Evolutionary conservation across 2,329 filamentous ascomycete genomes (phyloP), one percentile per base, ranked within the genome.

Genomic region (Aspergillus viridinutans): DNA sequence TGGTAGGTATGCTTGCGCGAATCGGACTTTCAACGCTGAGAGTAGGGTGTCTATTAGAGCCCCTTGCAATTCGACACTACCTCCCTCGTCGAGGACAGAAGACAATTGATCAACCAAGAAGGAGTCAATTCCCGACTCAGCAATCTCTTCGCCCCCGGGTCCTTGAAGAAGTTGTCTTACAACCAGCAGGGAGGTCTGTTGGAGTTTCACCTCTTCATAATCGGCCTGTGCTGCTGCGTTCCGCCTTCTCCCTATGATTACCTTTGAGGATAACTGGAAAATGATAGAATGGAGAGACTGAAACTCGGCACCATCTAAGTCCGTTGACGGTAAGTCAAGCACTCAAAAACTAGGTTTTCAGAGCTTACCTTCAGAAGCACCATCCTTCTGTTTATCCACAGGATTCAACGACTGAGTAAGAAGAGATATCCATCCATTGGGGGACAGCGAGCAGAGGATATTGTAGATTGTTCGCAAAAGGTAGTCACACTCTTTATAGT

Each of bases 41-140:
- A 89, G 85, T 3, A 92, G 83, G n/a, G 90, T 86, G 66, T 92
- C 89, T 25, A 97, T 82, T 9, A 96, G 76, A 0, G 91, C 80
- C 14, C 89, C 86, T 67, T 96, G 92, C 1, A 93, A 82, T 53
- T 86, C 86, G 29, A 86, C 82, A 63, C 90, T 89, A 1, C 83
- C 63, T 2, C 64, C 76, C 5, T 82, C 80, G 40, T 80, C 73
- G 21, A 91, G 77, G 17, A 86, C 83, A 65, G 82, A 80, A 28
- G 79, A 77, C 5, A 96, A 80, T 61, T 85, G 83, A 32, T 87
- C 84, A 58, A 94, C 87, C 28, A 96, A 78, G 38, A 84, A 73
- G 21, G 84, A 78, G 67, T 95, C 90, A 9, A 95, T 77, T 54
- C 89, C 85, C 49, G 72, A 71, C 23, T 74, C 69, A 35, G 69